Conservation (phyloP, 352 stramenopile genomes). For the Pythium plurisporium region DNA sequence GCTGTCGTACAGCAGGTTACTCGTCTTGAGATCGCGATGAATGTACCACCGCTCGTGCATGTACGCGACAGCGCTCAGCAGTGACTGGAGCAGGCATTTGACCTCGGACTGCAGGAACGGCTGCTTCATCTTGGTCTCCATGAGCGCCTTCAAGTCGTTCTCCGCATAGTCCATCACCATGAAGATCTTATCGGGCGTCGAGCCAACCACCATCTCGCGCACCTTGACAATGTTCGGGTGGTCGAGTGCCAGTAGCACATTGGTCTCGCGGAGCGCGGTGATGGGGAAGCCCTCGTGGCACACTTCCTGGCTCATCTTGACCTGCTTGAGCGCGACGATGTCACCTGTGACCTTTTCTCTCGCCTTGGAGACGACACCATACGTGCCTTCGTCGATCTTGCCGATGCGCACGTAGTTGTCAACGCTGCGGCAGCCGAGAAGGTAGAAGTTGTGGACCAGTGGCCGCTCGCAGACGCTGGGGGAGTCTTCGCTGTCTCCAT, state of each 20-base stretch:
- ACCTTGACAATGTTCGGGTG: slow-evolving; percentile 87
- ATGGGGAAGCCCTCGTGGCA: slow-evolving; percentile 83
- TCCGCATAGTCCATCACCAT: slow-evolving; percentile 91
- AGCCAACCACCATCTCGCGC: slow-evolving; percentile 87
- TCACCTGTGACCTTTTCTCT: slow-evolving; percentile 86
- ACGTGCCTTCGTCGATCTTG: slow-evolving; percentile 95
- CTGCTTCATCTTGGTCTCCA: slow-evolving; percentile 80
- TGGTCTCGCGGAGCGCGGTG: slow-evolving; percentile 82
- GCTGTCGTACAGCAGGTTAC: slow-evolving; percentile 94
- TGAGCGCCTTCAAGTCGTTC: slow-evolving; percentile 83
- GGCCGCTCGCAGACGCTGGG: not conserved
- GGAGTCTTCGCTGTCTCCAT: not conserved
- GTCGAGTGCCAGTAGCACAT: slow-evolving; percentile 73
- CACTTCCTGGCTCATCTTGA: slow-evolving; percentile 73
- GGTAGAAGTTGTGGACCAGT: slow-evolving; percentile 62
- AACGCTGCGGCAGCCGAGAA: slow-evolving; percentile 91
- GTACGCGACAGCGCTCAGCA: slow-evolving; percentile 84
- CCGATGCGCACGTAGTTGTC: slow-evolving; percentile 93
- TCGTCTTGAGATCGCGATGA: slow-evolving; percentile 98
- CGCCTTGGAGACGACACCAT: slow-evolving; percentile 95
- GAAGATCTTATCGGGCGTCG: slow-evolving; percentile 85
- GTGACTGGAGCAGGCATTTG: slow-evolving; percentile 92
- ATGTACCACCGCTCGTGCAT: slow-evolving; percentile 94
- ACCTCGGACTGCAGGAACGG: slow-evolving; percentile 88
- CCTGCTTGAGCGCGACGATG: slow-evolving; percentile 93